phyloP scores from a whole-genome alignment of 306 rosid genomes.

The Cucurbita argyrosperma region DNA sequence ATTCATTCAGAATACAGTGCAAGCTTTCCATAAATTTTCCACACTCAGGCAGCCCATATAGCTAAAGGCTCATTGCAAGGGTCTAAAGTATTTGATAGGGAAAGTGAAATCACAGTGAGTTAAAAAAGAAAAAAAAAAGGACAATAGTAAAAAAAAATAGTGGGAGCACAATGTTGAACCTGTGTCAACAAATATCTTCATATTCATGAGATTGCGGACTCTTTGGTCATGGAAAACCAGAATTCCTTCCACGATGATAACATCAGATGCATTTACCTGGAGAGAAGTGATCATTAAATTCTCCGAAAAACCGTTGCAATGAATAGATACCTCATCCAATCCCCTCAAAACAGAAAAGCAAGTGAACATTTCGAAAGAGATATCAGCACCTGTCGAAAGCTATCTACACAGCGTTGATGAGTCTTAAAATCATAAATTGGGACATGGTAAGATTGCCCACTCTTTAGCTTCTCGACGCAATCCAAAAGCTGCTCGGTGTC shows the following conservation, averaged over 20 bases:
- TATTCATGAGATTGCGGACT: conserved; percentile 86
- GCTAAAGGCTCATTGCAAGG: background rate
- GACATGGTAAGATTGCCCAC: conserved; percentile 64
- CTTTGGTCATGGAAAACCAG: conserved; percentile 89
- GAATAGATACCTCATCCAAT: background rate
- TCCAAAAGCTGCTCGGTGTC: conserved; percentile 87
- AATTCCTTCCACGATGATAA: conserved; percentile 93
- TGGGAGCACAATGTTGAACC: conserved; percentile 26
- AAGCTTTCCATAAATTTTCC: background rate
- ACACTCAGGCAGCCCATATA: background rate
- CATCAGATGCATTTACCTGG: conserved; percentile 95
- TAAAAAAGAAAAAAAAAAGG: background rate
- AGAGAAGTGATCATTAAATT: background rate
- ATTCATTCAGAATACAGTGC: background rate
- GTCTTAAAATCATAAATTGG: conserved; percentile 89
- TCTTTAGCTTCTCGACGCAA: conserved; percentile 46
- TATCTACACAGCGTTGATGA: conserved; percentile 69
- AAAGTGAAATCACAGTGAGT: background rate
- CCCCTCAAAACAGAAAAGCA: background rate
- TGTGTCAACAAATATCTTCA: conserved; percentile 96
- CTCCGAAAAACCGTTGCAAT: background rate
- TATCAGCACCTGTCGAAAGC: conserved; percentile 68
- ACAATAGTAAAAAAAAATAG: background rate
- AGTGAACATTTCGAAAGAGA: background rate
- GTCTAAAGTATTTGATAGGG: background rate